Conservation (phyloP, 2,329 filamentous ascomycete genomes). For the Allantophomopsis lycopodina region DNA sequence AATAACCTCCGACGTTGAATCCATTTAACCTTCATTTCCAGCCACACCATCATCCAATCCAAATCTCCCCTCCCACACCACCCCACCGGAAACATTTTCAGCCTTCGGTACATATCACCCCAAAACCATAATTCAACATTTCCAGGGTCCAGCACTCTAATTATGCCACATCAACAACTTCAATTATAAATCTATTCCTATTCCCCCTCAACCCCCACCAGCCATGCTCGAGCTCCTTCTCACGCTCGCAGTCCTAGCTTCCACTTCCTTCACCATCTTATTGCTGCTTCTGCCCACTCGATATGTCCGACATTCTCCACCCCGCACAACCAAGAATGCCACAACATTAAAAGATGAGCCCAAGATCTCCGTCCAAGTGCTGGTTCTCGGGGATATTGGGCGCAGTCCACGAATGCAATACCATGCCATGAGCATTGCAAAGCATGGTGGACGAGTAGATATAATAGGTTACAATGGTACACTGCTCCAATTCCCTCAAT, state of each 20-base stretch:
- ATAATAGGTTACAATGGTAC: constrained; percentile 78
- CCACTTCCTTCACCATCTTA: constrained; percentile 17
- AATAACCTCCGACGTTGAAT: too few relatives aligned
- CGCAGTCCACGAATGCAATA: constrained; percentile 98
- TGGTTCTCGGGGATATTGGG: constrained; percentile 91
- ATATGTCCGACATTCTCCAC: constrained; percentile 22
- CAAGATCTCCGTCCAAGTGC: constrained; percentile 54
- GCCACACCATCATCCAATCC: too few relatives aligned
- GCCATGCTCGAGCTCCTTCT: constrained; percentile 16
- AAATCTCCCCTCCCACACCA: too few relatives aligned
- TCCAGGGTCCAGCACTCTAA: too few relatives aligned
- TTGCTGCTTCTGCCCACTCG: constrained; percentile 21
- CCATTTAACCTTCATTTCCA: too few relatives aligned
- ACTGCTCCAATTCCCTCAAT: neutral
- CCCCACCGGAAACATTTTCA: too few relatives aligned
- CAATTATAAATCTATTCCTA: neutral
- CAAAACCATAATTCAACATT: too few relatives aligned
- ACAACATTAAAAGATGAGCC: constrained; percentile 7
- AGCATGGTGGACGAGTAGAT: constrained; percentile 66
- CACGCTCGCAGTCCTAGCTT: constrained; percentile 14
- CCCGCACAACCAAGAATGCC: constrained; percentile 10
- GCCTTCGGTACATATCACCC: too few relatives aligned
- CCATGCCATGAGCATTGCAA: constrained; percentile 84
- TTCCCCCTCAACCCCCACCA: constrained; percentile 4
- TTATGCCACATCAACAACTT: neutral